A percentile compares a stretch with the other conserved stretches of the same genome.
Conservation (phyloP, 331 rosid genomes). For the Malus hybrid region DNA sequence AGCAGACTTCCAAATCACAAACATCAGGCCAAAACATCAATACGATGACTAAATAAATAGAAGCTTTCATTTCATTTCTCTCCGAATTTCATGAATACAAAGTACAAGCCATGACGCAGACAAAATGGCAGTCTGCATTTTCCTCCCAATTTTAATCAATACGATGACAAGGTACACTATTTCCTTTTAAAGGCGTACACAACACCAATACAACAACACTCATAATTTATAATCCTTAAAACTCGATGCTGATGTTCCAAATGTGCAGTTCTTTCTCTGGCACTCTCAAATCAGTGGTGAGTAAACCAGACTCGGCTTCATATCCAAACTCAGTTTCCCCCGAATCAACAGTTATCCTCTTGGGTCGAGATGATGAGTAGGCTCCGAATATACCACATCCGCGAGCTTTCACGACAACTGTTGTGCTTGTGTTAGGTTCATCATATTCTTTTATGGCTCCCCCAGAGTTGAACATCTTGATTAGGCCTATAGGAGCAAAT, state of each 20-base stretch:
- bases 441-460: constrained; percentile 61
- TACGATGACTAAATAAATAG: not conserved
- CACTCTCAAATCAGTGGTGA: constrained; percentile 44
- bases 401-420: constrained; percentile 32
- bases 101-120: not conserved
- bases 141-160: not conserved
- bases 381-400: constrained; percentile 71
- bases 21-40: not conserved
- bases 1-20: not conserved
- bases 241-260: constrained; percentile 36
- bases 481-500: constrained; percentile 73
- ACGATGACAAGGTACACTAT: not conserved
- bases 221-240: not conserved
- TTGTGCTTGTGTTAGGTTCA: constrained; percentile 22
- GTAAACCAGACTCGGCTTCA: constrained; percentile 51
- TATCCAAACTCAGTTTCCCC: constrained; percentile 43
- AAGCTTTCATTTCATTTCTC: not conserved
- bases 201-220: not conserved
- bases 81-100: not conserved
- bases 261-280: constrained; percentile 49
- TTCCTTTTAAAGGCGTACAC: not conserved
- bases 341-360: constrained; percentile 39
- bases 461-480: constrained; percentile 87
- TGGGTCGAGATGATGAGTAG: constrained; percentile 58
- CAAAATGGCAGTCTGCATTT: not conserved